Conservation (phyloP, 176 grass and related monocot species). For the Pharus latifolius region DNA sequence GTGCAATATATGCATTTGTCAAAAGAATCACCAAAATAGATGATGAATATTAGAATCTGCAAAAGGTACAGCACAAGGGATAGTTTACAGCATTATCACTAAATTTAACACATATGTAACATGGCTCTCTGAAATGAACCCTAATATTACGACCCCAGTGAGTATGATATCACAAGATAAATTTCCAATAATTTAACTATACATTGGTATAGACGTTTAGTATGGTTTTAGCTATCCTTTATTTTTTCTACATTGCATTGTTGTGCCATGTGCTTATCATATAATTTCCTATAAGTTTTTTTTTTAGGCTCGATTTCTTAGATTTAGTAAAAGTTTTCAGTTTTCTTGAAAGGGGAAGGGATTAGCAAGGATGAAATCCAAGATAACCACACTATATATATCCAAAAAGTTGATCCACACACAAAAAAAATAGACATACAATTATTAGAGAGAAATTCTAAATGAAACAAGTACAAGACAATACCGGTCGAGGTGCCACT, state of each 20-base stretch:
- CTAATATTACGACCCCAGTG: neutral
- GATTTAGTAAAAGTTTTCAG: neutral
- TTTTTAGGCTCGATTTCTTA: too few species aligned
- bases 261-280: neutral
- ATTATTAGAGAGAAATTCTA: conserved; percentile 14
- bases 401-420: neutral
- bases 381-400: neutral
- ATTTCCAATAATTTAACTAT: neutral
- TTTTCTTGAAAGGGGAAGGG: neutral
- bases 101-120: too few species aligned
- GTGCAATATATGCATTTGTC: too few species aligned
- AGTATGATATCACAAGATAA: neutral
- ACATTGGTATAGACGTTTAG: neutral
- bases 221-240: neutral
- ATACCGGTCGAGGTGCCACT: conserved; percentile 87
- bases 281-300: too few species aligned
- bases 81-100: too few species aligned
- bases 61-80: too few species aligned
- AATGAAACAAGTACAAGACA: conserved; percentile 13
- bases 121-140: neutral
- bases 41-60: too few species aligned
- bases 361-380: neutral
- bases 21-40: too few species aligned
- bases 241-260: neutral
- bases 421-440: neutral